Base-by-base conservation (phyloP, 78 protist genomes). In the Dictyostelium firmibasis region DNA sequence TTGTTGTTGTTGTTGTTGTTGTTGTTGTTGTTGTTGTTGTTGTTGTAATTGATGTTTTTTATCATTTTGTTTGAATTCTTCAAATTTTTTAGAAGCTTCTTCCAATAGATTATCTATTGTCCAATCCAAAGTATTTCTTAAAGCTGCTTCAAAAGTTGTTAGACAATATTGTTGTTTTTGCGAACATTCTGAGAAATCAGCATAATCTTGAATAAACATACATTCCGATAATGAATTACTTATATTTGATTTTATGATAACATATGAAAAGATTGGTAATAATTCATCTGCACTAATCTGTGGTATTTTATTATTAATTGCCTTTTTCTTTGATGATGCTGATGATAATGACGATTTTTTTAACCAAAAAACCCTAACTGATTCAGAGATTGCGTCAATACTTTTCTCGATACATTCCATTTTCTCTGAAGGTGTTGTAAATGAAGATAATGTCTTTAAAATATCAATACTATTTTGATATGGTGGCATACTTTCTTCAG, bases 141-240 rank as follows among this genome's bases (percentile, higher is more conserved):
- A 72, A 53, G 74, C 76, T 75, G 92, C 77, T 76, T 86, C 83
- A 81, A 86, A 86, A n/a, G 93, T 86, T 23, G 81, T 72, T 10
- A 86, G 27, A 62, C 60, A 77, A 72, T 86, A 86, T 44, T 83
- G 84, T 86, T 86, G 93, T 27, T 76, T 53, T 27, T 53, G 78
- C 5, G 81, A 36, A 36, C 64, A 33, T 41, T 43, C 57, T 4
- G 74, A 35, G 1, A 76, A 47, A 50, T 89, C 94, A 0, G 83
- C 53, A 44, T 75, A 89, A n/a, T 89, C 94, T 81, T 89, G 94
- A 36, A 89, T 47, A 36, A 79, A 89, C 86, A 89, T 81, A 47
- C 36, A 13, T 53, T 89, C 94, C 5, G 87, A 81, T 18, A 60
- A 69, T 31, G 82, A 18, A 69, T 78, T 57, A 2, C 69, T 38